phyloP scores from a whole-genome alignment of 352 stramenopile species.

The Phytophthora nicotianae region DNA sequence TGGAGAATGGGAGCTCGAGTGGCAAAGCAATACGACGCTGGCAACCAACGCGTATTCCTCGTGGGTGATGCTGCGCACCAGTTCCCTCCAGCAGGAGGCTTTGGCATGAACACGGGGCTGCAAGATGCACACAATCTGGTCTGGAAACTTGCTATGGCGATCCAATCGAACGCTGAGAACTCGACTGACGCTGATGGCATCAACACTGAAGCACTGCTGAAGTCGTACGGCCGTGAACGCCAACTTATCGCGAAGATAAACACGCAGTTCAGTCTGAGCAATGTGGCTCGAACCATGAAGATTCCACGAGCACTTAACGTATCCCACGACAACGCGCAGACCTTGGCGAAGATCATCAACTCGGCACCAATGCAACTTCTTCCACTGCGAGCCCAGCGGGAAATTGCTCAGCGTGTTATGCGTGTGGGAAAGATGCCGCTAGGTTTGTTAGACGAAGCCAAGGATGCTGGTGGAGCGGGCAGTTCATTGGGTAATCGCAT shows the following conservation, averaged over 20 bases:
- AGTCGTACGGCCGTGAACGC: slow-evolving; percentile 83
- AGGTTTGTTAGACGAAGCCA: slow-evolving; percentile 47
- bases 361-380: slow-evolving; percentile 65
- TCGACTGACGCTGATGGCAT: background rate
- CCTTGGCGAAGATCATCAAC: slow-evolving; percentile 64
- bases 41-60: slow-evolving; percentile 78
- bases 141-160: slow-evolving; percentile 88
- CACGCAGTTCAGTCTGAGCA: slow-evolving; percentile 83
- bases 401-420: slow-evolving; percentile 76
- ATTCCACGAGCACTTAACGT: slow-evolving; percentile 79
- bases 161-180: slow-evolving; percentile 38
- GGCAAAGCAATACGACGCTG: slow-evolving; percentile 83
- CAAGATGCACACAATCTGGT: slow-evolving; percentile 93
- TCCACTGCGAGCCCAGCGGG: slow-evolving; percentile 54
- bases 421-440: slow-evolving; percentile 69
- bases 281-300: slow-evolving; percentile 88
- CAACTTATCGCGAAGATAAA: slow-evolving; percentile 77
- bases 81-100: slow-evolving; percentile 92
- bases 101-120: slow-evolving; percentile 94
- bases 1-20: slow-evolving; percentile 95
- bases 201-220: slow-evolving; percentile 48
- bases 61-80: slow-evolving; percentile 92
- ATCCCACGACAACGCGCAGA: slow-evolving; percentile 79
- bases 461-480: slow-evolving; percentile 29
- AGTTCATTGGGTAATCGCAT: slow-evolving; percentile 66